Evolutionary conservation across 768 basidiomycete species (phyloP), one percentile per base, ranked within the genome.

Genomic region (Boletus reticulatus): DNA sequence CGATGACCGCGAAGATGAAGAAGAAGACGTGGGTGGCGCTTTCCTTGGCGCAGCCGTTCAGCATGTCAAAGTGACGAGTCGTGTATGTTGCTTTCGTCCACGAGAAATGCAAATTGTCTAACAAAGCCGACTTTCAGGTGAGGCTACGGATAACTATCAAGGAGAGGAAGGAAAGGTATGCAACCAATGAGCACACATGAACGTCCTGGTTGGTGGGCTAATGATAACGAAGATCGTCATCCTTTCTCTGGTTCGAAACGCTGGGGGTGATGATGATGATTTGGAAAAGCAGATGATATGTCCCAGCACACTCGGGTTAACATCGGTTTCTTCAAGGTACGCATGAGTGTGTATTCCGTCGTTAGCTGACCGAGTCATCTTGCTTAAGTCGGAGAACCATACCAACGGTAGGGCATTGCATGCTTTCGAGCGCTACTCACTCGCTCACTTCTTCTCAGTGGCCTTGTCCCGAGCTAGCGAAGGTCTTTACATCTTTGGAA

Each of bases 251-350:
- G 89, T 92, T 12, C 75, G 89, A 42, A 91, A 91, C 63, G 77
- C 82, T 0, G 88, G 88, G 9, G 75, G 76, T 2, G 70, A 71
- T 10, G 72, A 73, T 13, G 73, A 76, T 31, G 69, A 72, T 4
- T 61, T 62, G 2, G 71, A 70, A 13, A 37, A 46, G 38, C 57
- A 48, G 34, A 52, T 49, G 0, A 47, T 58, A 2, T n/a, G 24
- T 62, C 56, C 2, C 64, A 64, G 17, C 52, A 53, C 19, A 48
- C 57, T 5, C 72, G 32, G 67, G 77, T 27, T 59, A 70, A 66
- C 48, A 89, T 92, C 50, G 90, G 89, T 1, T 92, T 92, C 67
- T 73, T 92, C 49, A 88, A 83, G 76, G 89, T 86, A 50, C 65
- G 50, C 37, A 37, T 13, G 11, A n/a, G 13, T 16, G 56, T 45